Evolutionary conservation across 2,329 filamentous ascomycete species (phyloP).

Genomic region (Drechslerella dactyloides): DNA sequence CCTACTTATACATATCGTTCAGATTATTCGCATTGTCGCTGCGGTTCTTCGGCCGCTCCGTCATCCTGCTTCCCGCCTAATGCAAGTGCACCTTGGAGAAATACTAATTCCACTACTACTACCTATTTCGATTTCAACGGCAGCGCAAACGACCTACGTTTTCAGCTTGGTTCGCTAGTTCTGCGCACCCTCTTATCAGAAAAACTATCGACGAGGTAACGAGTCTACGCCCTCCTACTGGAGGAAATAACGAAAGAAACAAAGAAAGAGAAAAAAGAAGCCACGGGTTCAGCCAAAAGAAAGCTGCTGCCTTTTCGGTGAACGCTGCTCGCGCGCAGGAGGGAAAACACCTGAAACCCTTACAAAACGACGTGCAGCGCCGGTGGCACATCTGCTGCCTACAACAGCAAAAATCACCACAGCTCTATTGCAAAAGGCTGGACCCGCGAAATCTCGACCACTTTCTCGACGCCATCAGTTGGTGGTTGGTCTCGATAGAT

Average conservation of each 20-base stretch:
- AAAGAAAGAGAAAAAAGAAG: slow-evolving; percentile 5
- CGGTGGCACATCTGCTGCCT: slow-evolving; percentile 46
- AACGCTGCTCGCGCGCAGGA: slow-evolving; percentile 43
- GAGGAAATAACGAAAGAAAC: background rate
- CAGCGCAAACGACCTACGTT: slow-evolving; percentile 19
- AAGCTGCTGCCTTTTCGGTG: slow-evolving; percentile 49
- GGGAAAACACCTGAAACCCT: slow-evolving; percentile 41
- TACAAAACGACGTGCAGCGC: slow-evolving; percentile 40
- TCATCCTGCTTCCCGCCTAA: slow-evolving; percentile 29
- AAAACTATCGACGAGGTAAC: slow-evolving; percentile 31
- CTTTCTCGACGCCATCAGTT: slow-evolving; percentile 25
- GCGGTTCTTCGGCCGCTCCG: slow-evolving; percentile 31
- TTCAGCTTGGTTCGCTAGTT: background rate
- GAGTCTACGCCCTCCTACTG: background rate
- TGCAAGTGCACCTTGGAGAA: slow-evolving; percentile 4
- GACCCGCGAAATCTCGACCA: slow-evolving; percentile 38
- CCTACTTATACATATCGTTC: slow-evolving; percentile 15
- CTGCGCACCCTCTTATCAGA: slow-evolving; percentile 39
- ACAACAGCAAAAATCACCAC: slow-evolving; percentile 13
- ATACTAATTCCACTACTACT: background rate
- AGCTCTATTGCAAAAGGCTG: slow-evolving; percentile 39
- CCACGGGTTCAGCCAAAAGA: slow-evolving; percentile 31
- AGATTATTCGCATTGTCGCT: slow-evolving; percentile 9
- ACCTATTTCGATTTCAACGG: slow-evolving; percentile 5
- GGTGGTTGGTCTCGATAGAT: slow-evolving; percentile 27